phyloP scores from a whole-genome alignment of 2,329 filamentous ascomycete species.

The Fusarium heterosporum region DNA sequence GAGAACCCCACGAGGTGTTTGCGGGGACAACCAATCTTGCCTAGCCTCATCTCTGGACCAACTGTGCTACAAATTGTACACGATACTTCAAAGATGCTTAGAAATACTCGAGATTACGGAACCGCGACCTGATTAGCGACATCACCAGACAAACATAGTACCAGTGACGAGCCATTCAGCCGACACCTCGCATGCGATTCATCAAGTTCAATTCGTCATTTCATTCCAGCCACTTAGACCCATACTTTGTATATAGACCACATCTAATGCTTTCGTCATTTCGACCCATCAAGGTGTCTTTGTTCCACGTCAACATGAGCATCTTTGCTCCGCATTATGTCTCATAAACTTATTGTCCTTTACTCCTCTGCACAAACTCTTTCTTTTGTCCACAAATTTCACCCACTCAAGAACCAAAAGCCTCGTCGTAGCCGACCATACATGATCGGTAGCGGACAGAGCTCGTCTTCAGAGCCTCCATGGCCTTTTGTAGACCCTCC shows the following conservation, averaged over 20 bases:
- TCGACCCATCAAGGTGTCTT: constrained; percentile 41
- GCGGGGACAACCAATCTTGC: no score
- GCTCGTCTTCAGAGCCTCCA: constrained; percentile 75
- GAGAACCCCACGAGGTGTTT: no score
- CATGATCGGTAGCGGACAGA: constrained; percentile 82
- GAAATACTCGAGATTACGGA: background rate
- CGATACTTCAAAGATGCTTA: background rate
- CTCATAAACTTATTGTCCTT: constrained; percentile 8
- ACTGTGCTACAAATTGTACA: background rate
- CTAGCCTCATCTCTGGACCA: no score
- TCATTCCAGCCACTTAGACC: constrained; percentile 7
- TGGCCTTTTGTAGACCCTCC: constrained; percentile 75
- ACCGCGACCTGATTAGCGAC: constrained; percentile 1
- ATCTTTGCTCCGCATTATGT: constrained; percentile 29
- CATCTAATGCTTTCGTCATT: constrained; percentile 30
- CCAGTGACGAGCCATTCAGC: background rate
- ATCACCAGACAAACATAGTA: background rate
- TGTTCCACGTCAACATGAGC: constrained; percentile 14
- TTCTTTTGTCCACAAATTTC: constrained; percentile 1
- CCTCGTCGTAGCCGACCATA: constrained; percentile 76
- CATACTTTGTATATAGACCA: background rate
- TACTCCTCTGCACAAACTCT: constrained; percentile 10
- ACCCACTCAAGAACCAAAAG: constrained; percentile 64
- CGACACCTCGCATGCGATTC: background rate
- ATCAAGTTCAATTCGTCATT: constrained; percentile 31